A percentile compares a stretch with the other conserved stretches of the same genome.
Evolutionary conservation across 2,329 filamentous ascomycete species (phyloP).

Genomic region (Macroventuria anomochaeta): DNA sequence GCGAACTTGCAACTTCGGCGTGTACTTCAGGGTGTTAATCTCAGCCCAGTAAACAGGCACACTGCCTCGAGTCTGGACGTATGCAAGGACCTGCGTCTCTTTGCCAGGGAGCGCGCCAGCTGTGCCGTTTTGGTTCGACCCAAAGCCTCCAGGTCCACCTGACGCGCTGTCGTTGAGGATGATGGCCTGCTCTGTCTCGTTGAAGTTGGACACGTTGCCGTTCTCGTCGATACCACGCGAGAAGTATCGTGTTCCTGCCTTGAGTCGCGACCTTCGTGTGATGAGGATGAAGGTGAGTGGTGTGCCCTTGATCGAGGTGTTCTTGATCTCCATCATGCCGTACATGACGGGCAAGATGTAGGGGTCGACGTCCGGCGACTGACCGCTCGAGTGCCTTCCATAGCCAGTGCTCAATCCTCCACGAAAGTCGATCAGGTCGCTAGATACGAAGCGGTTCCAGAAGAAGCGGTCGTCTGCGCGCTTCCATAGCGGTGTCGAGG

Average conservation of each 20-base stretch:
- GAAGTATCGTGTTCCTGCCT: constrained; percentile 92
- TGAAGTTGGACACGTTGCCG: constrained; percentile 97
- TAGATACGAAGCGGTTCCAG: constrained; percentile 94
- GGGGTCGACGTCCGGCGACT: constrained; percentile 81
- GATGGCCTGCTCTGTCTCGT: constrained; percentile 94
- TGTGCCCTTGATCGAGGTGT: constrained; percentile 83
- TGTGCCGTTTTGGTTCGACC: constrained; percentile 75
- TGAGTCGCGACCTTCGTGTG: constrained; percentile 84
- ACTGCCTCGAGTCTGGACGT: constrained; percentile 95
- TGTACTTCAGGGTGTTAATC: constrained; percentile 91
- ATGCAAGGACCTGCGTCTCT: constrained; percentile 89
- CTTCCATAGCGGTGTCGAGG: constrained; percentile 80
- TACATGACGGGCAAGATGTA: constrained; percentile 96
- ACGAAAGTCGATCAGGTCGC: constrained; percentile 89
- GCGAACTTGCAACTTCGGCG: constrained; percentile 86
- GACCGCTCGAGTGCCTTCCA: constrained; percentile 66
- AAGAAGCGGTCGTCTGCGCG: constrained; percentile 97
- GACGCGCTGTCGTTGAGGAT: constrained; percentile 81
- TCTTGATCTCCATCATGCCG: constrained; percentile 90
- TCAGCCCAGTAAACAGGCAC: constrained; percentile 97
- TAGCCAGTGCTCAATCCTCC: constrained; percentile 59
- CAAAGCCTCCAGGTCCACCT: constrained; percentile 78
- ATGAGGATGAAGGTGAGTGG: constrained; percentile 86
- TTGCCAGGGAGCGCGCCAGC: constrained; percentile 62
- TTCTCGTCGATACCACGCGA: constrained; percentile 92